A percentile compares a stretch with the other conserved stretches of the same genome.
Conservation (phyloP, 371 early-diverging fungal genomes). For the Thermomucor indicae-seudaticae region DNA sequence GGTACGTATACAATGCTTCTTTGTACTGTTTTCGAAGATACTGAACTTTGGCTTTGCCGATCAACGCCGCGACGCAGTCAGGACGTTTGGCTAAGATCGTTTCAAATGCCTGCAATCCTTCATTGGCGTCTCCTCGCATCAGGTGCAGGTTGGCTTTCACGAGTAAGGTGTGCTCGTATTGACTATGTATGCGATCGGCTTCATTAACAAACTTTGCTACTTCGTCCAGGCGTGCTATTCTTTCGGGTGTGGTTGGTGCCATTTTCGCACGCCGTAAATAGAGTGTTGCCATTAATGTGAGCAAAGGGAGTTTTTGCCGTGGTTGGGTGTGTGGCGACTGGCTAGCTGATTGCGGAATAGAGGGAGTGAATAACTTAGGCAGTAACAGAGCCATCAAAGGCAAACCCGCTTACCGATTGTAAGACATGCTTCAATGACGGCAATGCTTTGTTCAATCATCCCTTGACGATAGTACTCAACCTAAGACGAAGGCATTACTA, state of each 20-base stretch:
- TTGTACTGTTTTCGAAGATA: conserved; percentile 55
- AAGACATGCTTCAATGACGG: conserved; percentile 58
- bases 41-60: conserved; percentile 72
- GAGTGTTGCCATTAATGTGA: conserved; percentile 64
- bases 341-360: conserved; percentile 14
- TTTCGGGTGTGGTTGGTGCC: conserved; percentile 35
- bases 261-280: conserved; percentile 58
- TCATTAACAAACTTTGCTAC: conserved; percentile 71
- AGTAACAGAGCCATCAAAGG: no score
- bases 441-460: conserved; percentile 57
- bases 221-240: conserved; percentile 52
- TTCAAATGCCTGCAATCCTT: conserved; percentile 66
- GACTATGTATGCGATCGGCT: conserved; percentile 68
- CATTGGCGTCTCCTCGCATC: conserved; percentile 54
- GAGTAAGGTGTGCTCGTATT: conserved; percentile 65
- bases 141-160: conserved; percentile 66
- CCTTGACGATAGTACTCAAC: conserved; percentile 76
- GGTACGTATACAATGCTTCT: conserved; percentile 67
- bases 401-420: conserved; percentile 55
- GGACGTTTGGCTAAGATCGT: conserved; percentile 58
- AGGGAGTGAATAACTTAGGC: background rate
- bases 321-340: conserved; percentile 50
- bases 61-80: conserved; percentile 68
- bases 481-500: conserved; percentile 23
- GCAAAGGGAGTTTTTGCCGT: conserved; percentile 60